Conservation (phyloP, 2,329 filamentous ascomycete genomes). For the Exserohilum rostratum region DNA sequence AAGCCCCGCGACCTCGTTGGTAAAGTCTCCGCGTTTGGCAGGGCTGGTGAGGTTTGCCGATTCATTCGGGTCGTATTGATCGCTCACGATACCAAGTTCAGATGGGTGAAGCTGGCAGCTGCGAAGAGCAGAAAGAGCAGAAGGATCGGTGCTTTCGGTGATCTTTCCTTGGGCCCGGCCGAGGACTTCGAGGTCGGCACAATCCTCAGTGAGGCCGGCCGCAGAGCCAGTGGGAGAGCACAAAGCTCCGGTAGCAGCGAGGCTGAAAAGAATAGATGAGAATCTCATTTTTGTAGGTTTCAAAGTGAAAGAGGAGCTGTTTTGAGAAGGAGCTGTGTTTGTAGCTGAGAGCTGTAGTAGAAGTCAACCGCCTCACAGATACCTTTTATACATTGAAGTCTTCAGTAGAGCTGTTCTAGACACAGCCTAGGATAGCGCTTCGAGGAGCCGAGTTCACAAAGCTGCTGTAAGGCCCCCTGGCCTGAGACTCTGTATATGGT, state of each 20-base stretch:
- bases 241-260: not conserved
- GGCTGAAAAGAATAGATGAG: not conserved
- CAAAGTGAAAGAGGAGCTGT: not conserved
- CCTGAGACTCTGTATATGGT: too few relatives aligned
- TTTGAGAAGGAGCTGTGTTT: not conserved
- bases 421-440: not conserved
- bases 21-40: not conserved
- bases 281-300: not conserved
- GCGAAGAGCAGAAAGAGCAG: not conserved
- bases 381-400: not conserved
- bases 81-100: not conserved
- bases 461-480: too few relatives aligned
- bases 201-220: not conserved
- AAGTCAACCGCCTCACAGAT: not conserved
- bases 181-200: not conserved
- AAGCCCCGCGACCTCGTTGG: not conserved
- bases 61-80: not conserved
- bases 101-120: not conserved
- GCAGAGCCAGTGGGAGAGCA: not conserved
- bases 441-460: too few relatives aligned
- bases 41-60: not conserved
- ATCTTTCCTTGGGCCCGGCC: not conserved
- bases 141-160: not conserved
- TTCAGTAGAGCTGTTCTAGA: not conserved
- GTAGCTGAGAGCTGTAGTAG: not conserved